These are phyloP conservation scores for Pseudozyma flocculosa DNA, from an alignment of 1,284 basidiomycete species.

Conservation along the genomic window DNA sequence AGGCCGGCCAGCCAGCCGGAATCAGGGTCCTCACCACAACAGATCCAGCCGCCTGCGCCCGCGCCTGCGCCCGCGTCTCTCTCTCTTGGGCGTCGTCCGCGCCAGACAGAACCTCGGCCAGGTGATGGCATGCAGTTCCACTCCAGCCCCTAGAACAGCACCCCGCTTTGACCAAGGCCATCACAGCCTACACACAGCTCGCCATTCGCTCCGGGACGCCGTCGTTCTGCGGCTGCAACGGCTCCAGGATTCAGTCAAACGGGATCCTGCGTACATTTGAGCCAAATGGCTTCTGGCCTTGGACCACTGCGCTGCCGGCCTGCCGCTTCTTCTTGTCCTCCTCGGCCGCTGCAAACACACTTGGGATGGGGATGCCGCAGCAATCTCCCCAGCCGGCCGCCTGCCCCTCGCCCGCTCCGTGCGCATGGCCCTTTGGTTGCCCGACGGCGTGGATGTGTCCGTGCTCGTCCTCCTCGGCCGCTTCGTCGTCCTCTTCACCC, in stretches of 20 bases:
- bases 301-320: slow-evolving; percentile 16
- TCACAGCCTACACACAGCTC: too few species aligned
- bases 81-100: too few species aligned
- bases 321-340: slow-evolving; percentile 32
- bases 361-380: slow-evolving; percentile 60
- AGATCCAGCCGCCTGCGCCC: too few species aligned
- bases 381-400: slow-evolving; percentile 77
- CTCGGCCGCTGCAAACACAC: slow-evolving; percentile 60
- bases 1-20: too few species aligned
- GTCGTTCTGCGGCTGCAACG: too few species aligned
- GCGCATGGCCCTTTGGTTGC: slow-evolving; percentile 16
- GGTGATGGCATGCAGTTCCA: too few species aligned
- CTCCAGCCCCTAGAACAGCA: too few species aligned
- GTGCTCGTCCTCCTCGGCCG: slow-evolving; percentile 64
- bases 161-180: too few species aligned
- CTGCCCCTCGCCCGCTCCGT: slow-evolving; percentile 61
- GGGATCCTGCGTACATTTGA: slow-evolving; percentile 27
- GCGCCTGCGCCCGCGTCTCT: too few species aligned
- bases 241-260: slow-evolving; percentile 24
- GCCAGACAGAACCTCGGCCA: too few species aligned
- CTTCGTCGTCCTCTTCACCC: slow-evolving; percentile 56
- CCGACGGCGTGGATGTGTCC: slow-evolving; percentile 63
- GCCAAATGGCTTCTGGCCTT: slow-evolving; percentile 23
- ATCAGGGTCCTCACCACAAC: too few species aligned
- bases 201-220: too few species aligned